Conservation (phyloP, 257 asterid species). For the Misopates orontium region DNA sequence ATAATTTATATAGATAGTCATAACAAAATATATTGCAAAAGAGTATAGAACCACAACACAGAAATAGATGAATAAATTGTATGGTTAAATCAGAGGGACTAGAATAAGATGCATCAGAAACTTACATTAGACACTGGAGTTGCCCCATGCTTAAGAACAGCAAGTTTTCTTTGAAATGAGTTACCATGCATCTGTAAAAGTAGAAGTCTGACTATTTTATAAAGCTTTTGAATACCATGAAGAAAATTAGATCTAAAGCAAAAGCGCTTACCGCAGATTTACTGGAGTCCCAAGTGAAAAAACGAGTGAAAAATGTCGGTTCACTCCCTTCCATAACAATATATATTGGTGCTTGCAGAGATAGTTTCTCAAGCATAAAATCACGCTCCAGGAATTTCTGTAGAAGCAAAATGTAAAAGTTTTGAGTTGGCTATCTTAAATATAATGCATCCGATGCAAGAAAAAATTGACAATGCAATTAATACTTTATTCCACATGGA, state of each 20-base stretch:
- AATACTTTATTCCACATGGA: no score
- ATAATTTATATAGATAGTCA: not conserved
- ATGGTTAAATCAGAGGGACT: slow-evolving; percentile 2
- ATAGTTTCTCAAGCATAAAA: slow-evolving; percentile 83
- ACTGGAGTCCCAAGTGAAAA: slow-evolving; percentile 86
- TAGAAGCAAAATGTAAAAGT: slow-evolving; percentile 11
- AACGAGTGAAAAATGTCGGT: slow-evolving; percentile 87
- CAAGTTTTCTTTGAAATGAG: slow-evolving; percentile 91
- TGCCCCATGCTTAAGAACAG: slow-evolving; percentile 63
- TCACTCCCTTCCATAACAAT: slow-evolving; percentile 88
- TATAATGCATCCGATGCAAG: not conserved
- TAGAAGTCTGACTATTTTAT: slow-evolving; percentile 23
- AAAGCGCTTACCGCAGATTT: slow-evolving; percentile 72
- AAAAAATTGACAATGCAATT: no score
- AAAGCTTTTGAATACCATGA: slow-evolving; percentile 7
- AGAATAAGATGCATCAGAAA: slow-evolving; percentile 24
- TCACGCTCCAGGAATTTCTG: slow-evolving; percentile 91
- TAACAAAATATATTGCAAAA: not conserved
- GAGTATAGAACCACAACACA: not conserved
- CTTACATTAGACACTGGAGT: slow-evolving; percentile 66
- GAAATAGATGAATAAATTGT: not conserved
- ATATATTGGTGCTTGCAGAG: slow-evolving; percentile 72
- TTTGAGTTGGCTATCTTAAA: slow-evolving; percentile 13
- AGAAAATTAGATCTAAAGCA: slow-evolving; percentile 14
- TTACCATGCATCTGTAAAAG: slow-evolving; percentile 80